A percentile compares a stretch with the other conserved stretches of the same genome.
phyloP scores from a whole-genome alignment of 371 early-diverging fungal genomes.

The Sporodiniella umbellata region DNA sequence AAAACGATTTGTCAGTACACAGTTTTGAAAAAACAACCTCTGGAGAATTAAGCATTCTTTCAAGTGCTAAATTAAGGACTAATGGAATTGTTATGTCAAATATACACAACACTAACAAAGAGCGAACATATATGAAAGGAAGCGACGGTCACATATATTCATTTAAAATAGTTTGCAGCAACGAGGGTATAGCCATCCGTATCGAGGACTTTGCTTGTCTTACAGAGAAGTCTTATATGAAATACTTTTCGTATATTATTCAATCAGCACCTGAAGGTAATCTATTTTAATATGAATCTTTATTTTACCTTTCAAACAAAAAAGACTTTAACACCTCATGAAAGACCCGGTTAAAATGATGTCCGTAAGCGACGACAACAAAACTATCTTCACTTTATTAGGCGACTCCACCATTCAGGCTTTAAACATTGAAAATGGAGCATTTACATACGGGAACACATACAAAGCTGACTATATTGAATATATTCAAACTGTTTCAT shows the following conservation, averaged over 20 bases:
- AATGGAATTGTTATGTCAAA: slow-evolving; percentile 8
- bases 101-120: slow-evolving; percentile 42
- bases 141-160: slow-evolving; percentile 86
- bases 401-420: slow-evolving; percentile 15
- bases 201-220: not conserved
- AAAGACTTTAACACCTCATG: not conserved
- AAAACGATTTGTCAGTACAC: slow-evolving; percentile 11
- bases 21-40: not conserved
- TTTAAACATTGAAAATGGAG: slow-evolving; percentile 4
- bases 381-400: slow-evolving; percentile 2
- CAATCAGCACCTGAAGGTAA: slow-evolving; percentile 9
- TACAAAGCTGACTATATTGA: slow-evolving; percentile 2
- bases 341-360: slow-evolving; percentile 1
- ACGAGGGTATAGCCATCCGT: not conserved
- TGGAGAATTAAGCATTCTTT: slow-evolving; percentile 1
- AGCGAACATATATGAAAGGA: slow-evolving; percentile 83
- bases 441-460: not conserved
- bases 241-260: slow-evolving; percentile 9
- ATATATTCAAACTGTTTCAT: slow-evolving; percentile 8
- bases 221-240: slow-evolving; percentile 4
- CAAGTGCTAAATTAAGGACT: not conserved
- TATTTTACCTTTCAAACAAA: too few relatives aligned
- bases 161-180: slow-evolving; percentile 31
- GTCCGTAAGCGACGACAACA: slow-evolving; percentile 1
- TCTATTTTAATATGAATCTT: too few relatives aligned